Conservation (phyloP, 345 rosid genomes). For the Hypericum androsaemum region DNA sequence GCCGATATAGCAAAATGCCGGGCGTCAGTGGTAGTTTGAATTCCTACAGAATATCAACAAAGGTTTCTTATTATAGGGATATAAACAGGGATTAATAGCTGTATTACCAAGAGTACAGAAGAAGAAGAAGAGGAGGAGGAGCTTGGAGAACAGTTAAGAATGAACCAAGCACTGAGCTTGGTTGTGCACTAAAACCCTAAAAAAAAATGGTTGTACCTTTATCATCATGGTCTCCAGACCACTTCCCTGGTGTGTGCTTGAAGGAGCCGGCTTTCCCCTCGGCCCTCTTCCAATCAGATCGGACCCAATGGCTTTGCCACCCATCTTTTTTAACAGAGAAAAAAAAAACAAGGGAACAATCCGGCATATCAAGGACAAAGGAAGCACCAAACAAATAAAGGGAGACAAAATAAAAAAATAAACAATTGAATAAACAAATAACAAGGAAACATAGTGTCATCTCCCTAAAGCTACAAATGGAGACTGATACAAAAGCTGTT, state of each 20-base stretch:
- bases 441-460: no score
- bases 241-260: constrained; percentile 72
- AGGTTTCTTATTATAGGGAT: constrained; percentile 1
- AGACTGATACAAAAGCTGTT: no score
- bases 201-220: constrained; percentile 35
- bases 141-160: neutral
- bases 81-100: no score
- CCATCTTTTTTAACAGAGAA: constrained; percentile 39
- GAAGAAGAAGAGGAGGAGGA: neutral
- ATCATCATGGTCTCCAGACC: constrained; percentile 74
- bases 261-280: constrained; percentile 84
- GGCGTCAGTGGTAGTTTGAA: constrained; percentile 82
- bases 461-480: no score
- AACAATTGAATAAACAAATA: no score
- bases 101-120: no score
- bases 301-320: constrained; percentile 87
- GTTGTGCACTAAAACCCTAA: neutral
- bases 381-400: neutral
- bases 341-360: neutral
- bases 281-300: constrained; percentile 74
- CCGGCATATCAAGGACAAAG: neutral
- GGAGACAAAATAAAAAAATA: no score
- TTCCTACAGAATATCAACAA: constrained; percentile 34
- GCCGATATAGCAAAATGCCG: constrained; percentile 83
- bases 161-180: constrained; percentile 1